Base-by-base conservation (phyloP, 192 early-diverging fungal genomes). In the Mortierella claussenii region DNA sequence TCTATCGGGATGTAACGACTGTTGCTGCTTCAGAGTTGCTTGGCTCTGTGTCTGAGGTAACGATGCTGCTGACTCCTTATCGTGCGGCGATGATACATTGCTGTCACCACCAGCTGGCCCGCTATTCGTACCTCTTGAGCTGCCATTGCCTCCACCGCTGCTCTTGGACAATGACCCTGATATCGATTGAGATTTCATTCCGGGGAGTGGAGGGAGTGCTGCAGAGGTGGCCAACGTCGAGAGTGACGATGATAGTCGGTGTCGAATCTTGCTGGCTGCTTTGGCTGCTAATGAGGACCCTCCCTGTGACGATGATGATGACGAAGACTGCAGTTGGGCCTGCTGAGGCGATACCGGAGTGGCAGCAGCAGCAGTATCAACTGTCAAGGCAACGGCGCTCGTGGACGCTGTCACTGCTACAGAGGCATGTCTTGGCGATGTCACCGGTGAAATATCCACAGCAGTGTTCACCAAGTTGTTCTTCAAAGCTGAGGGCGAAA, bases 201-300 rank as follows among this genome's bases (percentile, higher is more conserved):
- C 45, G 0, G 73, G 73, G 15, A 76, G 40, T 27, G 73, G 73
- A 18, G 73, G 73, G 18, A 62, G 23, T 31, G 64, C 50, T 8
- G 51, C 57, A 6, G 69, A 63, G 1, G 64, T 51, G 0, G 65
- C 34, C 27, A 76, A 36, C 13, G 51, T 66, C 10, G 73, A 76
- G 11, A 76, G 46, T 1, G 73, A 76, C 3, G 73, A 66, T 4
- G 73, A 76, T 5, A 76, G 65, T 9, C 73, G 73, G 40, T 76
- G 73, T n/a, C 73, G 43, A 4, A 64, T 54, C 46, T 67, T 76
- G 34, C 12, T 61, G 8, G 51, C 68, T 11, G 44, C 50, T 40
- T 61, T 71, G 36, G 56, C 47, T 2, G 53, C 56, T 1, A 36
- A 10, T 10, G 37, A 40, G 13, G 37, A 40, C 8, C 13, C 37